Conservation (phyloP, 208 protist genomes). For the Wallacemonas rigidus region DNA sequence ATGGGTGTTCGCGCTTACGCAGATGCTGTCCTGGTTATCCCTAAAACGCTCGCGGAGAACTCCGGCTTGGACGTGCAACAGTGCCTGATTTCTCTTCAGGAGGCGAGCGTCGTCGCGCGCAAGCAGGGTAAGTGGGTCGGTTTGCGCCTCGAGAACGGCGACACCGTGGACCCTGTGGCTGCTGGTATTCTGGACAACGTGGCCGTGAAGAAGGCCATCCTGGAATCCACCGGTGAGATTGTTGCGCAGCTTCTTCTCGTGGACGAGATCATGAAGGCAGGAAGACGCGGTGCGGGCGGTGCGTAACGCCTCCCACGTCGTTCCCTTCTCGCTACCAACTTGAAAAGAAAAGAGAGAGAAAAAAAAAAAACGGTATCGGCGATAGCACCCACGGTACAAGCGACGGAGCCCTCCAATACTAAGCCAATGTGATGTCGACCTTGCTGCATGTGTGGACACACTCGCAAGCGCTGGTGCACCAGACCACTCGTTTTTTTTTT, state of each 20-base stretch:
- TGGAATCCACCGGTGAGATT: constrained; percentile 97
- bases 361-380: too few species aligned
- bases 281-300: constrained; percentile 84
- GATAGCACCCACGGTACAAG: too few species aligned
- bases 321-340: neutral
- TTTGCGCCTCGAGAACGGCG: constrained; percentile 97
- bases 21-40: constrained; percentile 98
- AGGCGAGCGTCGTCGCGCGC: constrained; percentile 75
- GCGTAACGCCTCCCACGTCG: constrained; percentile 10
- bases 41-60: constrained; percentile 99
- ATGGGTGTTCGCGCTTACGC: constrained; percentile 99
- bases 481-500: too few species aligned
- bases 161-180: constrained; percentile 93
- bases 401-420: too few species aligned
- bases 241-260: constrained; percentile 98
- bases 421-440: too few species aligned
- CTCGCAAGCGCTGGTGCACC: too few species aligned
- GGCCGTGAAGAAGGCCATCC: constrained; percentile 98
- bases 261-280: constrained; percentile 99
- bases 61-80: constrained; percentile 98
- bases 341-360: too few species aligned
- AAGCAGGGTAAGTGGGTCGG: constrained; percentile 87
- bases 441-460: too few species aligned
- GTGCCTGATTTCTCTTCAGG: constrained; percentile 95
- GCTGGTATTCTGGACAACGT: constrained; percentile 99